Evolutionary conservation across 768 basidiomycete species (phyloP).

Genomic region (Mycena capillaripes): DNA sequence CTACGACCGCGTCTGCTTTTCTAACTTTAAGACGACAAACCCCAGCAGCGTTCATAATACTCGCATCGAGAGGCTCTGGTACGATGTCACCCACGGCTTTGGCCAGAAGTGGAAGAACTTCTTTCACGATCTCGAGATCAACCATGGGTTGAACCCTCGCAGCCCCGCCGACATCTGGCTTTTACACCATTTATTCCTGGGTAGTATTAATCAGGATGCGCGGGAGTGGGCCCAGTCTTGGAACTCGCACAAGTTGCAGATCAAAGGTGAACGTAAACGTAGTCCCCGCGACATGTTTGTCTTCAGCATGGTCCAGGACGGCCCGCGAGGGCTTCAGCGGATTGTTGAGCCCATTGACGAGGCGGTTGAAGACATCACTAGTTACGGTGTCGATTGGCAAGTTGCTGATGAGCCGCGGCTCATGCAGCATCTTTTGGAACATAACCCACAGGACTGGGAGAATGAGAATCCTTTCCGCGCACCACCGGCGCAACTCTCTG

Average conservation of each 20-base stretch:
- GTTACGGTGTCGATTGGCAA: conserved; percentile 36
- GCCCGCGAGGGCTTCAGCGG: conserved; percentile 23
- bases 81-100: conserved; percentile 43
- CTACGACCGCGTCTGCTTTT: background rate
- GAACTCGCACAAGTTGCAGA: conserved; percentile 42
- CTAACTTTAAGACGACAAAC: no score
- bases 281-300: conserved; percentile 37
- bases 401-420: conserved; percentile 7
- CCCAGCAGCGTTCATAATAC: conserved; percentile 32
- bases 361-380: background rate
- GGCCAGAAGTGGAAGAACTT: conserved; percentile 49
- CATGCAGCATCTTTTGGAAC: conserved; percentile 12
- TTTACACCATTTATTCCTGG: conserved; percentile 46
- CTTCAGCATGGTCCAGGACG: conserved; percentile 38
- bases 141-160: conserved; percentile 37
- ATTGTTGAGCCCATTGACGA: conserved; percentile 12
- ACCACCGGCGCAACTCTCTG: background rate
- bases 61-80: conserved; percentile 44
- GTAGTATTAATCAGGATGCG: conserved; percentile 40
- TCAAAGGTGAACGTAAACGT: conserved; percentile 22
- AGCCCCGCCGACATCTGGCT: conserved; percentile 45
- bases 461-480: conserved; percentile 17
- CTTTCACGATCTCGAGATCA: conserved; percentile 44
- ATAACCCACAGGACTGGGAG: conserved; percentile 22
- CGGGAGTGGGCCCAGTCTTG: conserved; percentile 43